Evolutionary conservation across 2,329 filamentous ascomycete species (phyloP).

Genomic region (Neofusicoccum umdonicola): DNA sequence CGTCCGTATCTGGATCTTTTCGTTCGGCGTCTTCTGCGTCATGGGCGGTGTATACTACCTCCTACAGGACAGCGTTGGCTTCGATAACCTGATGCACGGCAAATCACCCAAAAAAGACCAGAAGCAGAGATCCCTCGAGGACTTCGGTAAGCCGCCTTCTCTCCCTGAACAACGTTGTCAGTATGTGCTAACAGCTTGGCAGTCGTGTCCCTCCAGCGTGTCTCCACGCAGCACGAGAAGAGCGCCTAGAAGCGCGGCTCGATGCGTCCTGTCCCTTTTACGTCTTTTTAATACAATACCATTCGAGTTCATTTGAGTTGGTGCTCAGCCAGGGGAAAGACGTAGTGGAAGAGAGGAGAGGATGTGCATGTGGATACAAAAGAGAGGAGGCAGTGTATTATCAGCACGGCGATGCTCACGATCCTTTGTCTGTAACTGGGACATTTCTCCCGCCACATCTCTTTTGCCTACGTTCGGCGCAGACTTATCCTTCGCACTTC

Average conservation of each 20-base stretch:
- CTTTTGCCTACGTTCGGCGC: neutral
- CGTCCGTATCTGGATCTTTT: conserved; percentile 88
- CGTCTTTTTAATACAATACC: conserved; percentile 15
- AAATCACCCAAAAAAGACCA: conserved; percentile 77
- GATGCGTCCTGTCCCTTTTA: neutral
- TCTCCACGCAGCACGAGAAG: conserved; percentile 91
- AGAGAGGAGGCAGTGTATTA: neutral
- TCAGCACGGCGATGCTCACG: neutral
- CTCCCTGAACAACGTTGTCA: conserved; percentile 5
- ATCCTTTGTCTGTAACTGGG: conserved; percentile 5
- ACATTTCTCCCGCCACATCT: neutral
- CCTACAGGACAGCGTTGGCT: conserved; percentile 73
- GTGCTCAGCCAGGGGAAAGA: neutral
- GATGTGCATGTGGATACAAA: conserved; percentile 10
- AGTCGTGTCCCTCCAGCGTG: conserved; percentile 87
- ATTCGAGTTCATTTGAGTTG: conserved; percentile 1
- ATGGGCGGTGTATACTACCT: conserved; percentile 78
- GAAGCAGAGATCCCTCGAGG: conserved; percentile 82
- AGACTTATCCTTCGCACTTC: neutral
- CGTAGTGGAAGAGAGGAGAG: neutral
- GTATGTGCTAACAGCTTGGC: conserved; percentile 48
- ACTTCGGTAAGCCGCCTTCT: conserved; percentile 69
- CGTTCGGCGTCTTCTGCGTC: conserved; percentile 83
- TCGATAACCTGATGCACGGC: conserved; percentile 92
- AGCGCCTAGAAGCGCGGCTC: conserved; percentile 56